phyloP scores from a whole-genome alignment of 768 basidiomycete genomes.

The Leucocoprinus sp. region DNA sequence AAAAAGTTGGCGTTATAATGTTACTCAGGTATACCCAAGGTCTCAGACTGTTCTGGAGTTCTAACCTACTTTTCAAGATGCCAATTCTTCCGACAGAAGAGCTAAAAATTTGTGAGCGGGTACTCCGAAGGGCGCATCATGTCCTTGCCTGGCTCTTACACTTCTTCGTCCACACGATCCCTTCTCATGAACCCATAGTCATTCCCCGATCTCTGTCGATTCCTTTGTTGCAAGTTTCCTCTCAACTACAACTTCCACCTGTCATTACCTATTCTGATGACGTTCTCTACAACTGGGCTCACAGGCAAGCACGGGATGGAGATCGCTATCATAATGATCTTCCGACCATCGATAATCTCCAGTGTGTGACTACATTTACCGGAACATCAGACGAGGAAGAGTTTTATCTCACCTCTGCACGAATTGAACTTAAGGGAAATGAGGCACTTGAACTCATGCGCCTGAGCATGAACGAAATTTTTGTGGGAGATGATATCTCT shows the following conservation, averaged over 20 bases:
- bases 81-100: constrained; percentile 39
- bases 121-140: constrained; percentile 64
- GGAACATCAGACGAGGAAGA: constrained; percentile 72
- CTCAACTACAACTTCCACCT: constrained; percentile 72
- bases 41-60: background rate
- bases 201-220: constrained; percentile 68
- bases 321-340: constrained; percentile 22
- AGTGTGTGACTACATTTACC: constrained; percentile 66
- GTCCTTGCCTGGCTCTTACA: constrained; percentile 70
- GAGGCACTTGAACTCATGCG: constrained; percentile 83
- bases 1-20: constrained; percentile 41
- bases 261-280: constrained; percentile 87
- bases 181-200: constrained; percentile 37
- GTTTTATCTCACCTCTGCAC: constrained; percentile 81
- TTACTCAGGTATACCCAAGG: constrained; percentile 34
- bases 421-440: constrained; percentile 82
- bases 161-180: constrained; percentile 66
- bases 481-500: constrained; percentile 64
- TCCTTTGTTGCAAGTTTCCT: constrained; percentile 66
- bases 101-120: constrained; percentile 41
- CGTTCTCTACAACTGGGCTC: constrained; percentile 81
- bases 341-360: constrained; percentile 53
- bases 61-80: constrained; percentile 30
- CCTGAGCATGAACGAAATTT: constrained; percentile 78
- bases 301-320: constrained; percentile 23